Evolutionary conservation across 1,284 basidiomycete genomes (phyloP), one percentile per base, ranked within the genome.

Genomic region (Apiotrichum montevideense): DNA sequence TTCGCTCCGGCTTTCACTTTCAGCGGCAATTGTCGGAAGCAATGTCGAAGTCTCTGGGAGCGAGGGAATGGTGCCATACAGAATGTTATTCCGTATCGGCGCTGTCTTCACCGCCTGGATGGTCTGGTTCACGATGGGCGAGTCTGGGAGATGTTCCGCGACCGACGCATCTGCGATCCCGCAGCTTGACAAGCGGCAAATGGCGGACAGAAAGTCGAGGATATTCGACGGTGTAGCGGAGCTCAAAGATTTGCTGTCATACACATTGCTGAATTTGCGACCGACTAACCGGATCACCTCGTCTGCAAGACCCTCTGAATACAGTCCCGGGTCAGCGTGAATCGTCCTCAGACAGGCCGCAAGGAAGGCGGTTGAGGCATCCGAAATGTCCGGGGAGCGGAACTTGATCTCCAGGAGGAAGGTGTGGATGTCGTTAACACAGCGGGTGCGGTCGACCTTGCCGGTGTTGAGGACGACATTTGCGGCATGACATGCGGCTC

Each of bases 301-400:
- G 66, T 91, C 88, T 68, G 90, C 87, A 13, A 95, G 78, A 39
- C 85, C 84, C 79, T 88, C 83, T 4, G 85, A 82, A 71, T 90
- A 90, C 7, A 95, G 76, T 15, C 86, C 82, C 46, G 87, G 85
- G 66, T 96, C 90, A 63, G 86, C 84, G 55, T 82, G 84, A 0
- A 88, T 84, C n/a, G 87, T 76, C 29, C 78, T 80, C 35, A 95
- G 78, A 56, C 84, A 85, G 29, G 82, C 78, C 13, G 82, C 76
- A 46, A 97, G 79, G 69, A 97, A 88, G 49, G 80, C 77, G 77
- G 91, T 94, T 32, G 93, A 87, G 0, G 92, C 84, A 66, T 98
- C 94, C 65, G 82, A 87, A 0, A 90, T 88, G 21, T 21, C 21
- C 21, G 21, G 45, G 13, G 33, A 91, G 73, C 95, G 91, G 13